Base-by-base conservation (phyloP, 1,284 basidiomycete genomes). In the Schizophyllum amplum region DNA sequence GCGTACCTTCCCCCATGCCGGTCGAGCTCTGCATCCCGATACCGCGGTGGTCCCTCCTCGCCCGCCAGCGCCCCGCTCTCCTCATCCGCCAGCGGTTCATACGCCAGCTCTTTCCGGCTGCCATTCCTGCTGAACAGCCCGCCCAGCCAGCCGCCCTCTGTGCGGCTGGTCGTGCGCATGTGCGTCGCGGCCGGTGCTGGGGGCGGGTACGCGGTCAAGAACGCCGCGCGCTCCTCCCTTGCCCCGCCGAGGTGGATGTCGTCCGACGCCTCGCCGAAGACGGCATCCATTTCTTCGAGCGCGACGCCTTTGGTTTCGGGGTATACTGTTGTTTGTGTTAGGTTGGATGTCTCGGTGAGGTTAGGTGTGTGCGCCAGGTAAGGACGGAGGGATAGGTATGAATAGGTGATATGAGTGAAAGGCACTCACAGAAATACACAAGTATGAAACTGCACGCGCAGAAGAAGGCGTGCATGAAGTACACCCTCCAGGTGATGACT, bases 381-480 rank as follows among this genome's bases (percentile, higher is more conserved):
- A 13, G 13, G 13, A 42, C 33, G 33, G 33, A 42, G 33, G 33
- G 17, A 13, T 42, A 13, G 33, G 11, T 17, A 42, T 9, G 17
- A 9, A 17, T 17, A 17, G 33, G 33, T 42, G 33, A 42, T 42
- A 17, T 13, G 17, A 9, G 33, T 13, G 4, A 17, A 9, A 42
- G 33, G 7, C 4, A 56, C 81, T 66, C 65, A 89, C 87, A 69
- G 72, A 90, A 90, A 67, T 87, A 90, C 4, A 91, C 86, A 25
- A 94, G 74, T 47, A 94, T 76, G 67, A 96, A 94, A 63, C 92
- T 93, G 66, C 87, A 84, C 15, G 84, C 80, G 68, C 94, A 94
- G 74, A 95, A 95, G 73, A 93, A 93, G 13, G 90, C 93, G 65
- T 96, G 93, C 90, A 98, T 94, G 0, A 92, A 90, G 72, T 98